Evolutionary conservation across 2,329 filamentous ascomycete species (phyloP).

Genomic region (Dactylellina cionopaga): DNA sequence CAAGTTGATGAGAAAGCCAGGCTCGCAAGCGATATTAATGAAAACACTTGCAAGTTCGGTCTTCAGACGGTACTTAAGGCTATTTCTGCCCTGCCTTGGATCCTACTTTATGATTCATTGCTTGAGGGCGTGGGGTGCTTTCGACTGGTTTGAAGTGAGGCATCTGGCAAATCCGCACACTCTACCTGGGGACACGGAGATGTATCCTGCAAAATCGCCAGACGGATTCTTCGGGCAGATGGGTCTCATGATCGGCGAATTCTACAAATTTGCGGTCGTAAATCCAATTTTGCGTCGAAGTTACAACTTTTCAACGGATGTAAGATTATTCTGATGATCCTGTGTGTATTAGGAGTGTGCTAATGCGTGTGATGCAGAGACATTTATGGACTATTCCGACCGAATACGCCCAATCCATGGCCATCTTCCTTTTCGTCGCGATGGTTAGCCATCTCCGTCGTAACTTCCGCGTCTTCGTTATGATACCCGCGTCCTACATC

Average conservation of each 20-base stretch:
- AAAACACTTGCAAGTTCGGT: constrained; percentile 63
- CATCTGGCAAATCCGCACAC: constrained; percentile 11
- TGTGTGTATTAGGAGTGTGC: neutral
- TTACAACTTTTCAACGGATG: constrained; percentile 34
- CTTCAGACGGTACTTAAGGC: constrained; percentile 64
- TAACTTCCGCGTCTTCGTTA: constrained; percentile 63
- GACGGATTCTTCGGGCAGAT: constrained; percentile 41
- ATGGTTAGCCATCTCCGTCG: constrained; percentile 64
- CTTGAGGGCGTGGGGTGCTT: constrained; percentile 22
- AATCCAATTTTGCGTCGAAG: constrained; percentile 11
- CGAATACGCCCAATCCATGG: constrained; percentile 70
- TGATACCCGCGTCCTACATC: constrained; percentile 62
- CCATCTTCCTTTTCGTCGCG: constrained; percentile 68
- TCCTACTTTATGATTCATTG: constrained; percentile 61
- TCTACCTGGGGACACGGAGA: constrained; percentile 31
- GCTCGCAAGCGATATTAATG: constrained; percentile 14
- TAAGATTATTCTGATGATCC: neutral
- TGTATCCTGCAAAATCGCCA: constrained; percentile 27
- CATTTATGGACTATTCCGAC: constrained; percentile 73
- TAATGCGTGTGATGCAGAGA: constrained; percentile 65
- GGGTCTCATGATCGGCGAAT: constrained; percentile 23
- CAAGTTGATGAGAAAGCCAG: constrained; percentile 37
- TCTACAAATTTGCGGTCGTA: constrained; percentile 19
- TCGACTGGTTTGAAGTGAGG: constrained; percentile 41
- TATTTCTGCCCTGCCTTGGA: constrained; percentile 64